Percentiles rank a stretch among this genome's conserved stretches.
Evolutionary conservation across 2,329 filamentous ascomycete species (phyloP).

Genomic region (Diatrype stigma): DNA sequence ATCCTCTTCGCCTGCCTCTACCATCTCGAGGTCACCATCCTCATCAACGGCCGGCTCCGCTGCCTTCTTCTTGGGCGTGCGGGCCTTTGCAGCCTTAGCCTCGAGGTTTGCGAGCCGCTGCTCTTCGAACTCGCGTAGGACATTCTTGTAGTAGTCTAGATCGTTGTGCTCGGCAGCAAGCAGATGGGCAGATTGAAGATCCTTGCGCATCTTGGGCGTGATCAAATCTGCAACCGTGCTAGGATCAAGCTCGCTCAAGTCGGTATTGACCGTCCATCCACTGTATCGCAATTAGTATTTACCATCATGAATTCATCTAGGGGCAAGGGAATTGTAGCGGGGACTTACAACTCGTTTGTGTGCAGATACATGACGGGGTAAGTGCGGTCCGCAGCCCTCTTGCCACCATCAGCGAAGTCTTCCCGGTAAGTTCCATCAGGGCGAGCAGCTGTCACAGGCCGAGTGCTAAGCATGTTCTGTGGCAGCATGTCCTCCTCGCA

Average conservation of each 20-base stretch:
- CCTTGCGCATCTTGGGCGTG: constrained; percentile 76
- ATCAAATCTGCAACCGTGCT: constrained; percentile 65
- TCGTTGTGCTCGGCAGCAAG: constrained; percentile 76
- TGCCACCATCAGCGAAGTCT: constrained; percentile 82
- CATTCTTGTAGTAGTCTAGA: constrained; percentile 76
- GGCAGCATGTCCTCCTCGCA: constrained; percentile 95
- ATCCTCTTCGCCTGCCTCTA: constrained; percentile 45
- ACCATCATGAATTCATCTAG: not conserved
- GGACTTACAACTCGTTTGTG: constrained; percentile 94
- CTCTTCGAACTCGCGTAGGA: constrained; percentile 68
- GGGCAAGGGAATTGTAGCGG: constrained; percentile 6
- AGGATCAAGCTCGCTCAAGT: constrained; percentile 72
- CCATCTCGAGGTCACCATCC: constrained; percentile 58
- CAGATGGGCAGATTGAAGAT: constrained; percentile 71
- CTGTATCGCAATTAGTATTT: constrained; percentile 41
- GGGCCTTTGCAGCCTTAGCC: constrained; percentile 24
- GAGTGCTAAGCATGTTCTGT: constrained; percentile 65
- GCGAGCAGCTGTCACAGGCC: constrained; percentile 79
- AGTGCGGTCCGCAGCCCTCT: constrained; percentile 77
- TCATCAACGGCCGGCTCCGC: constrained; percentile 47
- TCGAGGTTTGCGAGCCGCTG: constrained; percentile 57
- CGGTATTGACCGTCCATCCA: constrained; percentile 85
- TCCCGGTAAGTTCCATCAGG: constrained; percentile 83
- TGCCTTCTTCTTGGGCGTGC: constrained; percentile 41
- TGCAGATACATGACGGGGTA: constrained; percentile 93